Evolutionary conservation across 202 grass and related monocot species (phyloP), one percentile per base, ranked within the genome.

Genomic region (Carex sylvatica): DNA sequence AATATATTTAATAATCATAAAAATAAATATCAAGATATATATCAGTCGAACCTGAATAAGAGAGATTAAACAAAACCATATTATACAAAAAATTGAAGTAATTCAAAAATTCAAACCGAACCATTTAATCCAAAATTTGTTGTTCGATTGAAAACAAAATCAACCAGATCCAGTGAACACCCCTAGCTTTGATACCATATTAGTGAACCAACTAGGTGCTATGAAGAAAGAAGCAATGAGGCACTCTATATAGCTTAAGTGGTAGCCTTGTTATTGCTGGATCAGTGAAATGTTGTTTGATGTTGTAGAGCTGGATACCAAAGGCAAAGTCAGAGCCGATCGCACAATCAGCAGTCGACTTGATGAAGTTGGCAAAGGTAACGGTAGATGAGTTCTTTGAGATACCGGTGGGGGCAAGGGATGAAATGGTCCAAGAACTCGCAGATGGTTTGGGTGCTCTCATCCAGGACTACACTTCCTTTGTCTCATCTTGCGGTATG

Each of bases 341-440:
- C 33, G 91, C 95, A 2, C 78, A 83, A 26, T 98, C 92, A 2
- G 95, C 84, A 2, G 82, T 93, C 23, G 92, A 98, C 82, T 64
- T 95, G 83, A 89, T 93, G 84, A 98, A 91, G 89, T 47, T 93
- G 47, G 91, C 92, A 36, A 72, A 77, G 81, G 86, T 78, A 8
- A 93, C 92, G 2, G 71, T 93, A 26, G 89, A 98, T 0, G 91
- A 98, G 71, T 98, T 95, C 81, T 91, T 94, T 2, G 91, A 95
- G 72, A 93, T 98, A 23, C 92, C 93, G 9, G 84, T 90, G 0
- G 90, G 89, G 1, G 87, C 89, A 0, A 95, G 90, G 80, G 92
- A 98, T 10, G 92, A 91, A 70, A 84, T 93, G 62, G 86, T 98
- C 12, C 95, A 91, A 42, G 86, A 91, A 60, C 95, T 98, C 36